Base-by-base conservation (phyloP, 2,329 filamentous ascomycete species). In the Akanthomyces uredinophilus region DNA sequence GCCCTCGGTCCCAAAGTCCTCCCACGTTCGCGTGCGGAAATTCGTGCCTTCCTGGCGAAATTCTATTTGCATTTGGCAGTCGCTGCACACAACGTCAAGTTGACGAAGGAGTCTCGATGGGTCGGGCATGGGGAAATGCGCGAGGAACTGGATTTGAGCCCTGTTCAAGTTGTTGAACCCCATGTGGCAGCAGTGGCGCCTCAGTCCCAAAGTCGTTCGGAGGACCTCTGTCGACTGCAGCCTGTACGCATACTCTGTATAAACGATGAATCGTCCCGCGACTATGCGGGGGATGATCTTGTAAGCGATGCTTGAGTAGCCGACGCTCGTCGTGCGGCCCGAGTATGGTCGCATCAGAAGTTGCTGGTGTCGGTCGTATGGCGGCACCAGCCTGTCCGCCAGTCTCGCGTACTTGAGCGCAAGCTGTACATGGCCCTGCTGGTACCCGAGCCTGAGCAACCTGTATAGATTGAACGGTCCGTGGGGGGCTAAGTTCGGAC, bases 391-490 rank as follows among this genome's bases (percentile, higher is more conserved):
- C 4, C 10, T 35, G 13, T 22, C 11, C 11, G 11, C 11, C 22
- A 46, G 16, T 37, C 53, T 44, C 4, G 24, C 24, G n/a, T 56
- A 56, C 24, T 56, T 56, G 7, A 56, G 14, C 2, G 53, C 41
- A 35, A 46, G 11, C 27, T 35, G 39, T 18, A 56, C 43, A 22
- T 56, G 41, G 3, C 6, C 41, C 22, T 11, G 53, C 18, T 46
- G 41, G 27, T 32, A 56, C 2, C 24, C 11, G 18, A 46, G 2
- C 14, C n/a, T 29, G 6, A 29, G 27, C 27, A 29, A 3, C 4
- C 27, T 29, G 4, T 29, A 6, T 29, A 29, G 27, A 29, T 29
- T 29, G 27, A 29, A 29, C 6, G 27, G 27, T 29, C 27, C 27
- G 6, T 4, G 6, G 27, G 27, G 27, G 27, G 4, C 27, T 29